Conservation (phyloP, 768 basidiomycete species). For the Paxillus rubicundulus region DNA sequence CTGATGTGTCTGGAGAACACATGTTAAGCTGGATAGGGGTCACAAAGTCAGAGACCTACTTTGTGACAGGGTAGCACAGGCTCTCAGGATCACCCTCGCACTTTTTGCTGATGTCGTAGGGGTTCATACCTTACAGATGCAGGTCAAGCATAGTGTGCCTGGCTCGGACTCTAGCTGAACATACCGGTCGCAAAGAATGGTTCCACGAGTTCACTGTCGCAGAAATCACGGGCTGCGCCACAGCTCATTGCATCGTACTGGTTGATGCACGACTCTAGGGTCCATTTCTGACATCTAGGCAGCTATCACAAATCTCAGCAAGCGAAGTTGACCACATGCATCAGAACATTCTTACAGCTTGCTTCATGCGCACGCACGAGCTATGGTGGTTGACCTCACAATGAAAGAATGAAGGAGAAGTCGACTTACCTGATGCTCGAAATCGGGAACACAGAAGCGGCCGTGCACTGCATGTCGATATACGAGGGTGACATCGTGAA, state of each 20-base stretch:
- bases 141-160: not conserved
- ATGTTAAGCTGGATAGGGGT: not conserved
- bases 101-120: conserved; percentile 63
- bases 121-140: conserved; percentile 40
- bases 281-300: conserved; percentile 59
- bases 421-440: conserved; percentile 41
- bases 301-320: conserved; percentile 38
- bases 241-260: conserved; percentile 65
- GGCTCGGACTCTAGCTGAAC: conserved; percentile 15
- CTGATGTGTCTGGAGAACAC: conserved; percentile 46
- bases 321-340: not conserved
- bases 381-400: conserved; percentile 6
- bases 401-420: not conserved
- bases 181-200: conserved; percentile 32
- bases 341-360: conserved; percentile 23
- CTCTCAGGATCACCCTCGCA: conserved; percentile 51
- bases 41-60: conserved; percentile 24
- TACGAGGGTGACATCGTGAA: conserved; percentile 39
- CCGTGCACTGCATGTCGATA: conserved; percentile 56
- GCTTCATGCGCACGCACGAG: conserved; percentile 40
- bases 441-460: conserved; percentile 47
- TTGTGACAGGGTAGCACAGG: conserved; percentile 58
- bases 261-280: conserved; percentile 57
- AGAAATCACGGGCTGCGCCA: conserved; percentile 61
- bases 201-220: conserved; percentile 39